Evolutionary conservation across 2,329 filamentous ascomycete genomes (phyloP), one percentile per base, ranked within the genome.

Genomic region (Lasiodiplodia sp.): DNA sequence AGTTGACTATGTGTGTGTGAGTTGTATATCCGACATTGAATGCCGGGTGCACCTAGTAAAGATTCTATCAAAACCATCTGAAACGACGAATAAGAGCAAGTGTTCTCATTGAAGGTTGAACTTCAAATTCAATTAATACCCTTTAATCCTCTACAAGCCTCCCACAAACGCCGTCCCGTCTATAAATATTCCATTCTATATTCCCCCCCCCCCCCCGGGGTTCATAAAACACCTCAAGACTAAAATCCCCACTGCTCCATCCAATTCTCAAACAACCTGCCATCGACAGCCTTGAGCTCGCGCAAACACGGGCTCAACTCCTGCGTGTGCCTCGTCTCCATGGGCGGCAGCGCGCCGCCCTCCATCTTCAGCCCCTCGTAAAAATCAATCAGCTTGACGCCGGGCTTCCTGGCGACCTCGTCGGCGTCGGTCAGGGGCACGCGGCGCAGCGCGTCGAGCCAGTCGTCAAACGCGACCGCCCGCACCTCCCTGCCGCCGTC

Each of bases 371-470:
- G 44, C n/a, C 62, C 70, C 44, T 67, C 66, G 21, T 68, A 71
- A 47, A 71, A 71, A 28, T 71, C 70, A 2, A 71, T 25, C 21
- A 71, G 67, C 68, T 71, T 71, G 14, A 71, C 68, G 3, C 67
- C 70, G 12, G 70, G 70, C 58, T 66, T 65, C 55, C 3, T 16
- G 3, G 37, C 70, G 1, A 71, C 67, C 34, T 68, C 53, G 21
- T 63, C 67, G 52, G 40, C 37, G 8, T 51, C 44, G 12, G 68
- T 63, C 52, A 68, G 18, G 40, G 67, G 62, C 44, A 67, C 66
- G 16, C 38, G 25, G 44, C 64, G 52, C 55, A 71, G 40, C 55
- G 21, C 66, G 2, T 28, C 62, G 31, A 71, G 18, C 70, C 69
- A 71, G 14, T 67, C 52, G 3, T 64, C 65, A 7, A 71, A 62